phyloP scores from a whole-genome alignment of 2,329 filamentous ascomycete genomes.

The Apiospora saccharicola region DNA sequence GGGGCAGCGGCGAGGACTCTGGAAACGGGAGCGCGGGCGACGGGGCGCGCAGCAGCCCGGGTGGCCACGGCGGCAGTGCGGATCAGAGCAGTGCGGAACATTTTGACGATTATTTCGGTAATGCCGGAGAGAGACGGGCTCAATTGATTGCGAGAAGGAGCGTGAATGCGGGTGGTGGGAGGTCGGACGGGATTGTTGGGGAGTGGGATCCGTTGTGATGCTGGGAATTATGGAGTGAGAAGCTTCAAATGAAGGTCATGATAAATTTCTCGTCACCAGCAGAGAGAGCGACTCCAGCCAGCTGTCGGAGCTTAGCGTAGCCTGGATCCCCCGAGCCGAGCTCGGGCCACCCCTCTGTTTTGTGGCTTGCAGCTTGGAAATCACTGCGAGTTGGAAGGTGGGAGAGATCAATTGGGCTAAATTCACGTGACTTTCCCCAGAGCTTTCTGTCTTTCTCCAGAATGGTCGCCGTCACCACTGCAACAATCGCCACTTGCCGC shows the following conservation, averaged over 20 bases:
- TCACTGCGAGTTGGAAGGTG: neutral
- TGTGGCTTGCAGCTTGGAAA: constrained; percentile 5
- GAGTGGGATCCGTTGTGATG: constrained; percentile 26
- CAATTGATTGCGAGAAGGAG: constrained; percentile 27
- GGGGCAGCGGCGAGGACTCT: constrained; percentile 65
- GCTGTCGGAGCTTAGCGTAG: constrained; percentile 16
- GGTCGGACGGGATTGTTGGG: constrained; percentile 18
- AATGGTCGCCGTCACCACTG: neutral
- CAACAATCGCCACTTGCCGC: neutral
- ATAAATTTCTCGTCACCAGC: constrained; percentile 46
- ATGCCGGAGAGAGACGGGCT: neutral
- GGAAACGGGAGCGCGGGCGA: constrained; percentile 58
- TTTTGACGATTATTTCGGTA: constrained; percentile 53
- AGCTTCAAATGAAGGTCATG: constrained; percentile 38
- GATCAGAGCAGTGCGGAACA: constrained; percentile 90
- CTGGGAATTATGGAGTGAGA: constrained; percentile 26
- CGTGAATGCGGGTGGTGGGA: constrained; percentile 27
- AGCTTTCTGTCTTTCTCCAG: neutral
- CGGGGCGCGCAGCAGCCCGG: constrained; percentile 65
- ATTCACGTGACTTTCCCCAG: constrained; percentile 10
- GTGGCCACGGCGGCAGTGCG: constrained; percentile 72
- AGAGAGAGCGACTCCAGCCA: constrained; percentile 12
- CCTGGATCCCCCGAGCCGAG: constrained; percentile 11
- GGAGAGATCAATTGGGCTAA: neutral
- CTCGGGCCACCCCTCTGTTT: neutral